phyloP scores from a whole-genome alignment of 2,329 filamentous ascomycete genomes.

The Stemphylium lycopersici region DNA sequence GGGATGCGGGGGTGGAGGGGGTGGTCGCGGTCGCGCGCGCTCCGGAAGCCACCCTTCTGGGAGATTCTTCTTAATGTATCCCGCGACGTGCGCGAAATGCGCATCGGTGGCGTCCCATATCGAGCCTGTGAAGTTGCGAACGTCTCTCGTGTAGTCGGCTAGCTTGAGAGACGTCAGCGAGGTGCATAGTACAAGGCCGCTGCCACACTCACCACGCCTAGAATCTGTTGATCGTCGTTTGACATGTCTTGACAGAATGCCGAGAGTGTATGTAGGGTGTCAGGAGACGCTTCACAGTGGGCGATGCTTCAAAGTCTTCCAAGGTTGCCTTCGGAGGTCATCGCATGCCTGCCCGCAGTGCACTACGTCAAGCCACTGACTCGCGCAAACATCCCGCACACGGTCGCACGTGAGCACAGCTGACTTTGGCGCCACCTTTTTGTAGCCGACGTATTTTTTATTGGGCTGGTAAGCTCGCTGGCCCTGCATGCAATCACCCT shows the following conservation, averaged over 20 bases:
- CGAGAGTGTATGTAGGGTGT: neutral
- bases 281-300: neutral
- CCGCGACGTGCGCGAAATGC: conserved; percentile 78
- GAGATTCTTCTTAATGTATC: conserved; percentile 70
- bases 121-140: conserved; percentile 72
- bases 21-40: conserved; percentile 65
- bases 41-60: conserved; percentile 75
- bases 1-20: conserved; percentile 53
- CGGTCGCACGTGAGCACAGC: conserved; percentile 18
- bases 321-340: conserved; percentile 6
- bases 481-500: conserved; percentile 21
- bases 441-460: conserved; percentile 7
- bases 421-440: conserved; percentile 22
- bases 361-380: conserved; percentile 19
- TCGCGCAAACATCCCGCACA: conserved; percentile 15
- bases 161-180: conserved; percentile 52
- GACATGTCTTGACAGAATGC: conserved; percentile 62
- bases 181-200: conserved; percentile 5
- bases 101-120: conserved; percentile 81
- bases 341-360: conserved; percentile 9
- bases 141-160: conserved; percentile 66
- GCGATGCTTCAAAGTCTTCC: neutral
- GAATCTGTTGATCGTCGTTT: conserved; percentile 77
- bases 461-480: conserved; percentile 19
- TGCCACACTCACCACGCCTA: conserved; percentile 69